phyloP scores from a whole-genome alignment of 768 basidiomycete genomes.

The Hypholoma fasciculare region DNA sequence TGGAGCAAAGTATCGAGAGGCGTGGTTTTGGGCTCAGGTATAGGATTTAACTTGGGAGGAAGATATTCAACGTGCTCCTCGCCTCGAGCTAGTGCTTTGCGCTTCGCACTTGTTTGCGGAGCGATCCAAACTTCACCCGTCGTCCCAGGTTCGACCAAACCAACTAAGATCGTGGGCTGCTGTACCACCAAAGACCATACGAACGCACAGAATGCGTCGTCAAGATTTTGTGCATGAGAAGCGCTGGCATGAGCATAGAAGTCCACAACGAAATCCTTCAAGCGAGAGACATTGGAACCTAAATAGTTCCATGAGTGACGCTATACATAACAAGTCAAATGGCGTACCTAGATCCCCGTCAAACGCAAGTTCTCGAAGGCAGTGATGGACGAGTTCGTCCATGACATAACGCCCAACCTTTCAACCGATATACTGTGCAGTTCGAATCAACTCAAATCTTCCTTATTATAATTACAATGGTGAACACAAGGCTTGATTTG shows the following conservation, averaged over 20 bases:
- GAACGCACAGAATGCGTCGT: conserved; percentile 76
- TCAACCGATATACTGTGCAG: neutral
- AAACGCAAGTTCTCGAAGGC: conserved; percentile 84
- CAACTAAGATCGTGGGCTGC: conserved; percentile 76
- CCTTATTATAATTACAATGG: neutral
- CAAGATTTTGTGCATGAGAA: conserved; percentile 54
- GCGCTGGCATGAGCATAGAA: conserved; percentile 55
- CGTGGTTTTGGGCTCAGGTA: conserved; percentile 55
- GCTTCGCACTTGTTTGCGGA: conserved; percentile 66
- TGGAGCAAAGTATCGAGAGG: conserved; percentile 56
- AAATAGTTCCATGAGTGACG: conserved; percentile 27
- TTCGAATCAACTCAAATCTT: neutral
- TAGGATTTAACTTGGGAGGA: conserved; percentile 47
- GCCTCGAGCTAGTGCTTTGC: conserved; percentile 62
- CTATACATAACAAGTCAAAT: conserved; percentile 40
- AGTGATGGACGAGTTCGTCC: conserved; percentile 86
- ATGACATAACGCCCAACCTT: conserved; percentile 34
- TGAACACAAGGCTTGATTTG: neutral
- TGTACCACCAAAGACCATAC: conserved; percentile 80
- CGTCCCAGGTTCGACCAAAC: conserved; percentile 58
- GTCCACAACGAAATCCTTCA: conserved; percentile 66
- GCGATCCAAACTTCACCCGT: conserved; percentile 77
- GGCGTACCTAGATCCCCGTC: conserved; percentile 87
- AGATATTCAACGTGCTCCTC: conserved; percentile 43
- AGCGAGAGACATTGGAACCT: conserved; percentile 78